A percentile compares a stretch with the other conserved stretches of the same genome.
These are phyloP conservation scores for Mortierella sp. DNA, from an alignment of 371 early-diverging fungal species.

Conservation along the genomic window DNA sequence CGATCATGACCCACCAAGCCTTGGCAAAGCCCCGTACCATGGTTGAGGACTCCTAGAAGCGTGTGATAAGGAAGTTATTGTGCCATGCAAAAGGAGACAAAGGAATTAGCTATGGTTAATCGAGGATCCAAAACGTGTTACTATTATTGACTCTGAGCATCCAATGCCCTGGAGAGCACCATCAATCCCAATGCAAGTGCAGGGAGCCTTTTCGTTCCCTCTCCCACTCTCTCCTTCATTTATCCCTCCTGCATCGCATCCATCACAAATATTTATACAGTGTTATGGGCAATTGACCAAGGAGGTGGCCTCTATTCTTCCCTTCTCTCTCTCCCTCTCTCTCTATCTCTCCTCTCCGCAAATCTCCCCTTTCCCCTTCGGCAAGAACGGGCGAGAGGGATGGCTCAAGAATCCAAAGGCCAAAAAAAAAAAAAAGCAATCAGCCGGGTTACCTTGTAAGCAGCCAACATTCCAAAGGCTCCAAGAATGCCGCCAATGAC, in stretches of 20 bases:
- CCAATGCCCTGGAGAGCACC: neutral
- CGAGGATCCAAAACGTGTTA: neutral
- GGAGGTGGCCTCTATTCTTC: neutral
- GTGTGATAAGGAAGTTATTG: neutral
- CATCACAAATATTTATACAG: neutral
- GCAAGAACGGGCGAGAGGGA: neutral
- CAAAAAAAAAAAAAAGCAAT: neutral
- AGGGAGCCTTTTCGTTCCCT: neutral
- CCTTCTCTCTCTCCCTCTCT: neutral
- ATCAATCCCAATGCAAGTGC: neutral
- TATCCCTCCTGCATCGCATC: neutral
- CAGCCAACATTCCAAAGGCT: constrained; percentile 36
- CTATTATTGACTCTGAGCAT: neutral
- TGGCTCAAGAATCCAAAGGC: neutral
- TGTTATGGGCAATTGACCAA: neutral
- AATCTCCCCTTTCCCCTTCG: neutral
- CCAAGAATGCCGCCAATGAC: constrained; percentile 36
- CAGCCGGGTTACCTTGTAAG: constrained; percentile 35
- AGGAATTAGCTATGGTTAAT: neutral
- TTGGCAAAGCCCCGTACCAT: constrained; percentile 43
- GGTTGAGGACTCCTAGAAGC: constrained; percentile 34
- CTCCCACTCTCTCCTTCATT: neutral
- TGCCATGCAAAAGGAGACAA: constrained; percentile 2
- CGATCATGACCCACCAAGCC: constrained; percentile 47
- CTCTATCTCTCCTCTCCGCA: neutral